Percentiles rank a stretch among this genome's conserved stretches.
Evolutionary conservation across 2,329 filamentous ascomycete genomes (phyloP).

Genomic region (Neurospora sp.): DNA sequence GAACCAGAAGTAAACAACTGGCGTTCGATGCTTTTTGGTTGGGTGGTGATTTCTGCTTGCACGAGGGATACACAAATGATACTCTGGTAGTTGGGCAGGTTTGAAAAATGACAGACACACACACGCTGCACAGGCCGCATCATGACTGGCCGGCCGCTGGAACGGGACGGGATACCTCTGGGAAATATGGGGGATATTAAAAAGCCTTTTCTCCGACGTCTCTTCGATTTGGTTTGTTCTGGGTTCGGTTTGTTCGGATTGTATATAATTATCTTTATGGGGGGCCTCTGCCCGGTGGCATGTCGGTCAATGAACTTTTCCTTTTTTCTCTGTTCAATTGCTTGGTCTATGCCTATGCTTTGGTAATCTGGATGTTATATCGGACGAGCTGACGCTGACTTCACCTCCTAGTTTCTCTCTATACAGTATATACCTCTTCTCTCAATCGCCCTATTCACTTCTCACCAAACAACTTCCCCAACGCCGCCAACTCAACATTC

Average conservation of each 20-base stretch:
- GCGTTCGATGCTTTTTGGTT: constrained; percentile 1
- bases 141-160: background rate
- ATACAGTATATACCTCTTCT: background rate
- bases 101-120: constrained; percentile 3
- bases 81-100: constrained; percentile 5
- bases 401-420: background rate
- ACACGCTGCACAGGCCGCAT: constrained; percentile 6
- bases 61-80: constrained; percentile 11
- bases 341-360: background rate
- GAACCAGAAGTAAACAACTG: constrained; percentile 61
- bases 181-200: constrained; percentile 11
- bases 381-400: background rate
- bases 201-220: constrained; percentile 10
- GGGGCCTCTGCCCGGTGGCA: background rate
- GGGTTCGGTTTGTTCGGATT: constrained; percentile 2
- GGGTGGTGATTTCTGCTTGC: constrained; percentile 11
- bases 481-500: constrained; percentile 45
- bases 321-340: background rate
- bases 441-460: background rate
- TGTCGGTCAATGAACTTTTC: constrained; percentile 1
- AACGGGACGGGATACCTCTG: constrained; percentile 14
- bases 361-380: background rate
- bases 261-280: constrained; percentile 9
- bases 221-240: constrained; percentile 10
- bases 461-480: constrained; percentile 40